These are phyloP conservation scores for Fusarium zealandicum DNA, from an alignment of 2,329 filamentous ascomycete species.

Conservation along the genomic window DNA sequence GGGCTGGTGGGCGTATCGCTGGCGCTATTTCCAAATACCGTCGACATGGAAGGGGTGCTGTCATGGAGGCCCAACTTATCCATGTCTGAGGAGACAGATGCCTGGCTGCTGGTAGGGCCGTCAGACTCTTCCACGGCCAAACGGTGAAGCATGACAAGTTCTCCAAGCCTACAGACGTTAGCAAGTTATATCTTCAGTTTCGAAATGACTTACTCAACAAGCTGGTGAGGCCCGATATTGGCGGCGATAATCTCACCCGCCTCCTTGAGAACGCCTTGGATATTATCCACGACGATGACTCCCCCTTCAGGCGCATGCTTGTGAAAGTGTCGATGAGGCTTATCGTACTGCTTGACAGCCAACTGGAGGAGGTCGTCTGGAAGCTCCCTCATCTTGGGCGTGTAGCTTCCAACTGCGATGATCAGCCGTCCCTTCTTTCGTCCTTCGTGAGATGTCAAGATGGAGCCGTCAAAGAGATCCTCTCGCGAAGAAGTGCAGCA, in stretches of 20 bases:
- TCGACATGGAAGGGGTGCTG: slow-evolving; percentile 51
- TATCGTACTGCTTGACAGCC: slow-evolving; percentile 57
- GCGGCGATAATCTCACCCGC: slow-evolving; percentile 88
- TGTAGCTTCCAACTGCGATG: slow-evolving; percentile 73
- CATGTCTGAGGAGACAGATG: slow-evolving; percentile 43
- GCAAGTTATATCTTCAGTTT: neutral
- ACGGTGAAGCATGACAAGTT: slow-evolving; percentile 70
- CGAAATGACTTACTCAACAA: slow-evolving; percentile 71
- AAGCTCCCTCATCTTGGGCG: slow-evolving; percentile 80
- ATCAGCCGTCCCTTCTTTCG: slow-evolving; percentile 75
- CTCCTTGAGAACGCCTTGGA: slow-evolving; percentile 81
- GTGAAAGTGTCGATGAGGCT: slow-evolving; percentile 66
- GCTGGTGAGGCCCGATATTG: slow-evolving; percentile 72
- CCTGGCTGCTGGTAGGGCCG: slow-evolving; percentile 42
- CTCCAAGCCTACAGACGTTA: slow-evolving; percentile 66
- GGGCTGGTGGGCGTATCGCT: slow-evolving; percentile 44
- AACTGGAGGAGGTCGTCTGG: slow-evolving; percentile 77
- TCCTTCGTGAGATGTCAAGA: slow-evolving; percentile 76
- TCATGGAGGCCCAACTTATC: slow-evolving; percentile 48
- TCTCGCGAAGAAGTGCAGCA: slow-evolving; percentile 81
- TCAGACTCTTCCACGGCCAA: slow-evolving; percentile 52
- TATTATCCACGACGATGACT: slow-evolving; percentile 75
- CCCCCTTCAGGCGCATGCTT: slow-evolving; percentile 70
- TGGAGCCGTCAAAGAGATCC: slow-evolving; percentile 76
- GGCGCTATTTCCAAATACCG: slow-evolving; percentile 43